Conservation (phyloP, 1,284 basidiomycete species). For the Leccinum griseonigrum region DNA sequence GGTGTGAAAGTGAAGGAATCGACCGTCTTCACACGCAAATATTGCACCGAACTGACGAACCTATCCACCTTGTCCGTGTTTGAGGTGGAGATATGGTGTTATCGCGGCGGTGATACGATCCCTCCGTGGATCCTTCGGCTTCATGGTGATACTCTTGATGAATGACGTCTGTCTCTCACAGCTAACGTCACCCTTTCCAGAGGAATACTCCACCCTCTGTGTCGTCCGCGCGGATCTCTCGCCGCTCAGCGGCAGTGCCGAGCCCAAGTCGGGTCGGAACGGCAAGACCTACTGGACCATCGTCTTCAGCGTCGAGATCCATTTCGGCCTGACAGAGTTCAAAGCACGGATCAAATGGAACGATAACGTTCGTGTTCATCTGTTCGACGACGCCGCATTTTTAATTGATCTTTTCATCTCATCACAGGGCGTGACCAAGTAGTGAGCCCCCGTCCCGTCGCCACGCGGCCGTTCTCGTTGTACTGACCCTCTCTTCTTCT, state of each 20-base stretch:
- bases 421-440: conserved; percentile 55
- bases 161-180: background rate
- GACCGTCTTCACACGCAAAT: conserved; percentile 74
- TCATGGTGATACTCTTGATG: conserved; percentile 41
- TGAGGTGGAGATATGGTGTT: conserved; percentile 81
- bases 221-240: conserved; percentile 74
- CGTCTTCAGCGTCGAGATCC: conserved; percentile 77
- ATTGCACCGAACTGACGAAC: conserved; percentile 76
- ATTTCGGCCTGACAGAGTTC: conserved; percentile 78
- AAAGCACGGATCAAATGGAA: conserved; percentile 77
- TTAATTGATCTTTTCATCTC: conserved; percentile 9
- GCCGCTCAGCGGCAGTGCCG: conserved; percentile 62
- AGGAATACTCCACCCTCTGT: conserved; percentile 72
- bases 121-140: conserved; percentile 72
- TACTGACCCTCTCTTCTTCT: conserved; percentile 8
- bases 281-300: conserved; percentile 77
- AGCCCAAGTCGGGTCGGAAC: conserved; percentile 58
- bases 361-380: conserved; percentile 53
- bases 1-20: conserved; percentile 74
- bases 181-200: conserved; percentile 32
- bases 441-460: conserved; percentile 48
- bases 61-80: conserved; percentile 71
- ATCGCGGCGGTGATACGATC: conserved; percentile 60
- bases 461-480: background rate
- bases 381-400: conserved; percentile 1